A percentile compares a stretch with the other conserved stretches of the same genome.
Evolutionary conservation across 352 stramenopile species (phyloP).

Genomic region (Phytophthora multivora): DNA sequence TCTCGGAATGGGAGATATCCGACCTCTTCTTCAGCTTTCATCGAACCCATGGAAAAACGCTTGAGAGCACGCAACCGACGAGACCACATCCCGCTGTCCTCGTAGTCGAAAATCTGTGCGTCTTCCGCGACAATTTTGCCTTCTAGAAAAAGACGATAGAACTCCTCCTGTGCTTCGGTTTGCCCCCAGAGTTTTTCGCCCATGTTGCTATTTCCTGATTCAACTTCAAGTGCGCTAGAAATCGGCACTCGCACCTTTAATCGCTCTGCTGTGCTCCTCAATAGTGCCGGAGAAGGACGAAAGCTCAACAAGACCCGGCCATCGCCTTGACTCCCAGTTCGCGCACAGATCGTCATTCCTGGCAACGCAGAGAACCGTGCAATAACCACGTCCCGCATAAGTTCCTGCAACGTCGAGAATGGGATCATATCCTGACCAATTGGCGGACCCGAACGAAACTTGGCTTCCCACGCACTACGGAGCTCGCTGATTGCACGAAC

Average conservation of each 20-base stretch:
- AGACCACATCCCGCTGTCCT: conserved; percentile 69
- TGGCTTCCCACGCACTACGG: conserved; percentile 54
- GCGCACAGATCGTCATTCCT: conserved; percentile 31
- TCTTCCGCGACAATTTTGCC: conserved; percentile 66
- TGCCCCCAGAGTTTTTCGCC: conserved; percentile 44
- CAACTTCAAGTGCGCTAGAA: conserved; percentile 56
- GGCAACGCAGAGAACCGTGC: conserved; percentile 60
- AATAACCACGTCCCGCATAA: conserved; percentile 72
- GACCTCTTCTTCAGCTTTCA: conserved; percentile 6
- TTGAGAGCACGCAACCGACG: conserved; percentile 62
- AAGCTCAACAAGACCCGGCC: conserved; percentile 52
- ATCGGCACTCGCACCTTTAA: conserved; percentile 49
- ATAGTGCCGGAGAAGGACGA: conserved; percentile 47
- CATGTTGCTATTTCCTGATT: conserved; percentile 37
- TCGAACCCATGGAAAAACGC: conserved; percentile 28
- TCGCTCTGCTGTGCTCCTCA: conserved; percentile 52
- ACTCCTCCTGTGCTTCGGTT: conserved; percentile 60
- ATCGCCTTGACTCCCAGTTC: conserved; percentile 7
- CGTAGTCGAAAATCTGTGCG: conserved; percentile 63
- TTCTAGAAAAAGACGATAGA: conserved; percentile 73
- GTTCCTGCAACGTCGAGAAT: conserved; percentile 58
- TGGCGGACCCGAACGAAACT: conserved; percentile 66
- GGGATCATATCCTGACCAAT: conserved; percentile 54
- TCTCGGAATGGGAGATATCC: conserved; percentile 58
- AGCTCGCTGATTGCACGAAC: conserved; percentile 55